Evolutionary conservation across 2,329 filamentous ascomycete species (phyloP).

Genomic region (Sclerotinia spermophila): DNA sequence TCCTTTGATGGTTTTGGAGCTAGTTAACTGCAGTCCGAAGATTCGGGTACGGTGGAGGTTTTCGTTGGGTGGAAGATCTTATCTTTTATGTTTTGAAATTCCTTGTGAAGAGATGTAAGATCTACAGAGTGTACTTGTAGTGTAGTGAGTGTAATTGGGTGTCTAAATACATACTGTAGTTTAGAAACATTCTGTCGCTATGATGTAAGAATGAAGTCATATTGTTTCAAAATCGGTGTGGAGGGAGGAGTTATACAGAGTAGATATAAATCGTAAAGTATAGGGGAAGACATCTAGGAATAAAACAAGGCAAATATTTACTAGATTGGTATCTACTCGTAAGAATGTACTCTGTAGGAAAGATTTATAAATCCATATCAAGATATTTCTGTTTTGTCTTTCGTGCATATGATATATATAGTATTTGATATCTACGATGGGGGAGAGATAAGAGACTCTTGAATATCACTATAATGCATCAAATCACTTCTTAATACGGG

Average conservation of each 20-base stretch:
- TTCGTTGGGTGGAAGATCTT: neutral
- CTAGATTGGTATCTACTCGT: no score
- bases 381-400: neutral
- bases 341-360: no score
- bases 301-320: neutral
- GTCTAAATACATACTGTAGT: no score
- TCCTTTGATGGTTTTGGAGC: neutral
- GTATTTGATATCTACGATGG: neutral
- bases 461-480: no score
- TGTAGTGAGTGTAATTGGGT: no score
- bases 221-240: neutral
- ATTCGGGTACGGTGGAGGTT: neutral
- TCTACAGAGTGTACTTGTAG: no score
- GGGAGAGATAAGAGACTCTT: neutral
- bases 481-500: neutral
- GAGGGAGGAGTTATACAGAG: neutral
- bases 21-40: neutral
- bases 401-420: neutral
- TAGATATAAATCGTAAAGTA: neutral
- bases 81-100: no score
- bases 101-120: no score
- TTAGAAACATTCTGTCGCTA: neutral
- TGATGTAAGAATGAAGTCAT: conserved; percentile 3
- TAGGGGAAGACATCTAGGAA: neutral
- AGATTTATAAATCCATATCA: neutral